Percentiles rank a stretch among this genome's conserved stretches.
phyloP scores from a whole-genome alignment of 306 rosid genomes.

The Vigna hirtella region DNA sequence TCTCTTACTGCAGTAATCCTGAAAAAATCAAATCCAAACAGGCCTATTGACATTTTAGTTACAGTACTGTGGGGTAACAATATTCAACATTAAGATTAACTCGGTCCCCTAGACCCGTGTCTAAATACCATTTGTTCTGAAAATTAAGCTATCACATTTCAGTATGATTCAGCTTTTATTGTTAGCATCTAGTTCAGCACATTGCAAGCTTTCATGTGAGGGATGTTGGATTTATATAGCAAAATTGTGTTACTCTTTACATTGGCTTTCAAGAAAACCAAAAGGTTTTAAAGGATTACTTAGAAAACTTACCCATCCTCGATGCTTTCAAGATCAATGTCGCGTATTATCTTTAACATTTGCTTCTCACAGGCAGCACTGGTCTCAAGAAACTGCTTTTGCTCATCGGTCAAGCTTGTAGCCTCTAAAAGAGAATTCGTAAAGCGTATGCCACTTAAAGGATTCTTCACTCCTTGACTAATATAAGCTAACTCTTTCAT shows the following conservation, averaged over 20 bases:
- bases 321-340: conserved; percentile 74
- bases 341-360: conserved; percentile 78
- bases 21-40: no score
- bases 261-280: not conserved
- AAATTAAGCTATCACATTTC: conserved; percentile 22
- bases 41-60: not conserved
- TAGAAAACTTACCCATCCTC: conserved; percentile 83
- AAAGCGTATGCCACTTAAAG: conserved; percentile 90
- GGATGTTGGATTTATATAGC: conserved; percentile 20
- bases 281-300: conserved; percentile 32
- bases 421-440: conserved; percentile 91
- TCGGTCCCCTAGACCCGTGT: conserved; percentile 8
- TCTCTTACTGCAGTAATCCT: no score
- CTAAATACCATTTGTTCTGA: conserved; percentile 10
- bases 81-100: conserved; percentile 13
- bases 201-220: conserved; percentile 22
- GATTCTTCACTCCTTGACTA: conserved; percentile 93
- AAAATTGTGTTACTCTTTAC: conserved; percentile 20
- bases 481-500: conserved; percentile 94
- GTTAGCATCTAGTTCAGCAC: conserved; percentile 16
- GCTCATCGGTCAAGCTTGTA: conserved; percentile 90
- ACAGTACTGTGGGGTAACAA: conserved; percentile 1
- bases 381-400: conserved; percentile 92
- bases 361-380: conserved; percentile 95
- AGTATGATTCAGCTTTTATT: conserved; percentile 25